phyloP scores from a whole-genome alignment of 2,329 filamentous ascomycete species.

The Colletotrichum siamense region DNA sequence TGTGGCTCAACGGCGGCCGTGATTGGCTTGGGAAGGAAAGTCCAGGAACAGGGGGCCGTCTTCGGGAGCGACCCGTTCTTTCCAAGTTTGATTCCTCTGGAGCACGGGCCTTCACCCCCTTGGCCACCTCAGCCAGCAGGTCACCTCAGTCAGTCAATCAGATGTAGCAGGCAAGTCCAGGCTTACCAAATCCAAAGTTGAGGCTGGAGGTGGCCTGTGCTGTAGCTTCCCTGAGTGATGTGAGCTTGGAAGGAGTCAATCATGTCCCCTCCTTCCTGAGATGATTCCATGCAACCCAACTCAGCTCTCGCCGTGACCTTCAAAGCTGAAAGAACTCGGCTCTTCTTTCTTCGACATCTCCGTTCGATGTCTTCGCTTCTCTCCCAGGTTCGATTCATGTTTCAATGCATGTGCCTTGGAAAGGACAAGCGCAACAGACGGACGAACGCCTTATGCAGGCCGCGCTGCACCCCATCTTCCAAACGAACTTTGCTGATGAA shows the following conservation, averaged over 20 bases:
- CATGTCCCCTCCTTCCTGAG: background rate
- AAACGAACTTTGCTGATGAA: background rate
- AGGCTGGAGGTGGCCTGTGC: background rate
- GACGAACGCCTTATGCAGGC: background rate
- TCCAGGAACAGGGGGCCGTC: background rate
- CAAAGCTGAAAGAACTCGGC: background rate
- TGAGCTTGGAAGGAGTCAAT: background rate
- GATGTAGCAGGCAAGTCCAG: background rate
- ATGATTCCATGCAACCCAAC: background rate
- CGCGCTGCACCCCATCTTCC: background rate
- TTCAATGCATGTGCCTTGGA: background rate
- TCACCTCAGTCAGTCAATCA: background rate
- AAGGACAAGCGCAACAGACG: background rate
- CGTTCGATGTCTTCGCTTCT: background rate
- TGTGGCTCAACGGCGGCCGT: background rate
- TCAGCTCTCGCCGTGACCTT: background rate
- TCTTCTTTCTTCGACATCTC: background rate
- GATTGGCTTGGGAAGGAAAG: background rate
- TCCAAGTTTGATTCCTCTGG: slow-evolving; percentile 1
- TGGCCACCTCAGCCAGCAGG: background rate
- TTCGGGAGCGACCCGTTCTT: slow-evolving; percentile 20
- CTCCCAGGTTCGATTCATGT: background rate
- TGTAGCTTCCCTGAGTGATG: background rate
- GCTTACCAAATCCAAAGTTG: background rate
- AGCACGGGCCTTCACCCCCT: background rate